phyloP scores from a whole-genome alignment of 2,329 filamentous ascomycete species.

The Dactylellina cionopaga region DNA sequence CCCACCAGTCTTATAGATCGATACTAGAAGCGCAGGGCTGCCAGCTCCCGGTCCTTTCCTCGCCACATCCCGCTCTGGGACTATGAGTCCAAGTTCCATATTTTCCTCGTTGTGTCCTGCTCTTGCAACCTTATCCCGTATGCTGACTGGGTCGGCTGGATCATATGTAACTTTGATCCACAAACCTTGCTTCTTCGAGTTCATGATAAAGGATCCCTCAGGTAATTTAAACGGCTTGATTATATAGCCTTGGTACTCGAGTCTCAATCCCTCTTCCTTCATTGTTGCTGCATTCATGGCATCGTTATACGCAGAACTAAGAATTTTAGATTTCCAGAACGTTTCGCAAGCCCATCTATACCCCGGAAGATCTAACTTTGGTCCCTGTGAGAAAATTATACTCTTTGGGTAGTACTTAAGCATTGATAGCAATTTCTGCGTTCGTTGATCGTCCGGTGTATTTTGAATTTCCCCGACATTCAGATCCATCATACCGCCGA shows the following conservation, averaged over 20 bases:
- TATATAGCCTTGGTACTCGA: slow-evolving; percentile 32
- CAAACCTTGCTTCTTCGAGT: slow-evolving; percentile 10
- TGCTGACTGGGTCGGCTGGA: slow-evolving; percentile 10
- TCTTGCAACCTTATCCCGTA: slow-evolving; percentile 4
- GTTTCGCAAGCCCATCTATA: slow-evolving; percentile 40
- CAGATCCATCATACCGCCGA: slow-evolving; percentile 28
- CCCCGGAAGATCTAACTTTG: slow-evolving; percentile 13
- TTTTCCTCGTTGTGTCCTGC: slow-evolving; percentile 13
- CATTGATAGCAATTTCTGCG: slow-evolving; percentile 27
- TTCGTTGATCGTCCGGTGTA: slow-evolving; percentile 28
- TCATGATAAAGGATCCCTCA: slow-evolving; percentile 16
- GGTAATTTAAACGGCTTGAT: slow-evolving; percentile 29
- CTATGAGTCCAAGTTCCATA: slow-evolving; percentile 27
- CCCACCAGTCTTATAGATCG: slow-evolving; percentile 22
- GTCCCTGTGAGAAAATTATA: slow-evolving; percentile 37
- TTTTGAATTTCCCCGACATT: slow-evolving; percentile 31
- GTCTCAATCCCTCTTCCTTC: slow-evolving; percentile 23
- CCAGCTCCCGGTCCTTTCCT: slow-evolving; percentile 26
- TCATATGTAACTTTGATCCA: slow-evolving; percentile 41
- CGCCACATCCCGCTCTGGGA: slow-evolving; percentile 20
- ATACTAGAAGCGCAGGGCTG: slow-evolving; percentile 19
- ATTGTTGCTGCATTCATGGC: slow-evolving; percentile 24
- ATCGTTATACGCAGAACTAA: slow-evolving; percentile 19
- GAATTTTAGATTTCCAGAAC: slow-evolving; percentile 37
- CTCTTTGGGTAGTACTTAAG: slow-evolving; percentile 27